These are phyloP conservation scores for Epichloe amarillans DNA, from an alignment of 2,329 filamentous ascomycete genomes.

Conservation along the genomic window DNA sequence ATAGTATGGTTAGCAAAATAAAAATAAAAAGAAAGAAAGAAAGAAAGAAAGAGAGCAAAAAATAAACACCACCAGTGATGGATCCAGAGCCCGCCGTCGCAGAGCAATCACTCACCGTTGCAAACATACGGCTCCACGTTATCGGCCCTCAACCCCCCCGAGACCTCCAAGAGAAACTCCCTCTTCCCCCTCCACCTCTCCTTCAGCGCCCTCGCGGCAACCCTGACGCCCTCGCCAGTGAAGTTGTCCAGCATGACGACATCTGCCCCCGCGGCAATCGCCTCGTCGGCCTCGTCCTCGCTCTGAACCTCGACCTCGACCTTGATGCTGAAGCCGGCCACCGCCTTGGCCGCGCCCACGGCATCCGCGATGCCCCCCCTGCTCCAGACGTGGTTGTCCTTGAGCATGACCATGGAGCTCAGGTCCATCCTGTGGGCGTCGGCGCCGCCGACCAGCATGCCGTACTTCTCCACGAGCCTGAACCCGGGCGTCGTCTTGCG, in stretches of 20 bases:
- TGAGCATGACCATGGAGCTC: conserved; percentile 93
- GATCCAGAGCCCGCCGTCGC: too few species aligned
- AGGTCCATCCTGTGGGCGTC: conserved; percentile 88
- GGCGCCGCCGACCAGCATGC: conserved; percentile 86
- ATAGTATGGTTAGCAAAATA: not conserved
- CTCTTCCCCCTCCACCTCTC: conserved; percentile 62
- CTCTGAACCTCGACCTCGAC: conserved; percentile 91
- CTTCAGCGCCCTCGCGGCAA: conserved; percentile 63
- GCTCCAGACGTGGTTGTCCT: conserved; percentile 97
- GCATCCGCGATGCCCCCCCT: conserved; percentile 76
- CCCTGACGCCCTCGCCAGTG: conserved; percentile 60
- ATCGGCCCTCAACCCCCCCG: conserved; percentile 71
- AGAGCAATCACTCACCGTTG: conserved; percentile 32
- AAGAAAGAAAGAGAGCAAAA: not conserved
- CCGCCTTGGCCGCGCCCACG: conserved; percentile 68
- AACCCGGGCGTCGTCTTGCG: conserved; percentile 96
- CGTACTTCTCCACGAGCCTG: conserved; percentile 92
- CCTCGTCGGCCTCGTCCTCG: conserved; percentile 80
- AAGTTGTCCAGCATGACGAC: conserved; percentile 98
- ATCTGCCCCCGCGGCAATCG: conserved; percentile 80
- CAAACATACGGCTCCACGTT: conserved; percentile 77
- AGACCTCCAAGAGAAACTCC: conserved; percentile 78
- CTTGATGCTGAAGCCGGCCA: conserved; percentile 82
- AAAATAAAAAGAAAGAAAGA: not conserved
- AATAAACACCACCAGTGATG: too few species aligned